A percentile compares a stretch with the other conserved stretches of the same genome.
Conservation (phyloP, 1,284 basidiomycete species). For the Ceratobasidium papillatum region DNA sequence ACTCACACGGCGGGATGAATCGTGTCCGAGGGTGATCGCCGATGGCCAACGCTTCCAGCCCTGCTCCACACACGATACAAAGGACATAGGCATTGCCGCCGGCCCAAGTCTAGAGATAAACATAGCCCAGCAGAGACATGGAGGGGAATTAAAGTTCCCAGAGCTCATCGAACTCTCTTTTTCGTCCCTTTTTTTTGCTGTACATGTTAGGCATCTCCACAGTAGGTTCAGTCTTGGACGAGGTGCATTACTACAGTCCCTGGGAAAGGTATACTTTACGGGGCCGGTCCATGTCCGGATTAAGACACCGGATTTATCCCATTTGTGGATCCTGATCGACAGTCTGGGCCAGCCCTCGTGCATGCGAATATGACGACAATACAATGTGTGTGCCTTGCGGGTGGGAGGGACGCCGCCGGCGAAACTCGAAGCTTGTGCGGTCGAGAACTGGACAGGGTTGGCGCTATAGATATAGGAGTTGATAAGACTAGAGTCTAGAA, state of each 20-base stretch:
- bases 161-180: background rate
- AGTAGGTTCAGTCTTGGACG: background rate
- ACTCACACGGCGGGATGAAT: conserved; percentile 2
- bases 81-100: background rate
- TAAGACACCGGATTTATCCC: conserved; percentile 3
- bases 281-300: background rate
- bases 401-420: background rate
- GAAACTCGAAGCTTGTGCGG: background rate
- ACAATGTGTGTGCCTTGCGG: conserved; percentile 12
- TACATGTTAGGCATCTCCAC: background rate
- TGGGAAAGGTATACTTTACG: background rate
- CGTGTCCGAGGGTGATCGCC: conserved; percentile 8
- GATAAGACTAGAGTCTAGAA: background rate
- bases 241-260: background rate
- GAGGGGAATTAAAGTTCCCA: background rate
- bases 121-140: background rate
- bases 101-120: background rate
- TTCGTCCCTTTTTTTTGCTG: background rate
- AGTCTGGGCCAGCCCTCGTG: background rate
- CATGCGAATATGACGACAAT: background rate
- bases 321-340: conserved; percentile 11
- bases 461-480: background rate
- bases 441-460: background rate
- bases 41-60: background rate
- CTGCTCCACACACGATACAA: background rate